Conservation (phyloP, 768 basidiomycete species). For the Cytidiella melzeri region DNA sequence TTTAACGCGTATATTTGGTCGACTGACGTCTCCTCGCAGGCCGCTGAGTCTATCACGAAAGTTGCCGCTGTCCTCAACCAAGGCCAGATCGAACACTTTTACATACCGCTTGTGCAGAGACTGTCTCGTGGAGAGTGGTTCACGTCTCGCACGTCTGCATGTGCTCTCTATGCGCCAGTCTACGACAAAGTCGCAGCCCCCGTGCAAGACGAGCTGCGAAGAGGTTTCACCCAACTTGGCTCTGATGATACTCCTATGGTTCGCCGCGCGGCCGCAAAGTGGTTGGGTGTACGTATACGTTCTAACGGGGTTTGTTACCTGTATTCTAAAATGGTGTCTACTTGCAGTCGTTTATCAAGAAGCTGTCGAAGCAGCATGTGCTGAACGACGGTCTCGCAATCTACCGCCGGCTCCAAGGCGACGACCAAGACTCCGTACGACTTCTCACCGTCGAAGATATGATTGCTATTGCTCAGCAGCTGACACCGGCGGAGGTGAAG, state of each 20-base stretch:
- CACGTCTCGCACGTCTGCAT: constrained; percentile 93
- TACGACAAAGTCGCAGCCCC: constrained; percentile 72
- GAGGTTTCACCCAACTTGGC: constrained; percentile 74
- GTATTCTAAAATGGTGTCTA: constrained; percentile 8
- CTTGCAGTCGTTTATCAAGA: constrained; percentile 72
- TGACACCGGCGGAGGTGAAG: constrained; percentile 85
- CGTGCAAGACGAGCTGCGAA: constrained; percentile 83
- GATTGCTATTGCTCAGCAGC: constrained; percentile 83
- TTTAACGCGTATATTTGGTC: neutral
- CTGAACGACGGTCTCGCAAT: constrained; percentile 84
- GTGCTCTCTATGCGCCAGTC: constrained; percentile 86
- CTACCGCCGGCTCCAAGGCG: constrained; percentile 88
- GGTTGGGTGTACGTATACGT: constrained; percentile 74
- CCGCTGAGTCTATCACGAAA: constrained; percentile 92
- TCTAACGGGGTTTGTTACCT: neutral
- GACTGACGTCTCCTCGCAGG: constrained; percentile 53
- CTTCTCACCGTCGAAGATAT: constrained; percentile 93
- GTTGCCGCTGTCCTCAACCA: constrained; percentile 73
- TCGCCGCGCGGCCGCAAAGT: constrained; percentile 90
- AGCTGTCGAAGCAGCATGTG: constrained; percentile 74
- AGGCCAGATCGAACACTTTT: constrained; percentile 79
- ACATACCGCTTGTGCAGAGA: constrained; percentile 86
- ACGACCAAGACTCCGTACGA: constrained; percentile 98
- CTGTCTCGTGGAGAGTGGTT: constrained; percentile 97
- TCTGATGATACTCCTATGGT: constrained; percentile 99